phyloP scores from a whole-genome alignment of 768 basidiomycete genomes.

The Tylopilus vinaceipallidus region DNA sequence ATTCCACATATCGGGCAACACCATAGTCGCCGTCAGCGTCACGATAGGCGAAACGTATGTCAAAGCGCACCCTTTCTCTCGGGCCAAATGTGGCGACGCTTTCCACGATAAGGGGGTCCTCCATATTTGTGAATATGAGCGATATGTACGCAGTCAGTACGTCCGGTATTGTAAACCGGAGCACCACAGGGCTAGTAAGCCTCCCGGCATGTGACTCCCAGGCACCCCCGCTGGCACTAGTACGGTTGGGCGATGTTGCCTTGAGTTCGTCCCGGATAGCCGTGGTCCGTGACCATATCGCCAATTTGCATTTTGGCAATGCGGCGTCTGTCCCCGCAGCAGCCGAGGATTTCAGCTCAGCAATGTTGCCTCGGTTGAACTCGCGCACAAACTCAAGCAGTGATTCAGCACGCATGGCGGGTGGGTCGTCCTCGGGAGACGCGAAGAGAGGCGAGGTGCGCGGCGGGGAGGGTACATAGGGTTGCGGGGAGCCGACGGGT shows the following conservation, averaged over 20 bases:
- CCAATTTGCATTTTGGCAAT: conserved; percentile 39
- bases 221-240: not conserved
- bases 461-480: conserved; percentile 46
- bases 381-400: conserved; percentile 55
- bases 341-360: conserved; percentile 8
- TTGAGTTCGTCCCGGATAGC: conserved; percentile 11
- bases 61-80: conserved; percentile 54
- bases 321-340: not conserved
- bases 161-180: conserved; percentile 63
- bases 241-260: not conserved
- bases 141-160: conserved; percentile 66
- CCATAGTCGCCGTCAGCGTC: not conserved
- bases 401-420: conserved; percentile 42
- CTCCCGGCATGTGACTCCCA: conserved; percentile 5
- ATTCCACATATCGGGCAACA: not conserved
- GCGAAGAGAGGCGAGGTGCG: conserved; percentile 42
- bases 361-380: conserved; percentile 43
- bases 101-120: conserved; percentile 50
- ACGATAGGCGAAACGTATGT: not conserved
- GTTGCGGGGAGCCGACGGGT: conserved; percentile 57
- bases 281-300: conserved; percentile 50
- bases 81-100: conserved; percentile 71
- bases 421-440: conserved; percentile 33
- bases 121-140: conserved; percentile 37
- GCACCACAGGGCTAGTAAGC: conserved; percentile 32